Conservation (phyloP, 1,284 basidiomycete genomes). For the Fomitopsis betulina region DNA sequence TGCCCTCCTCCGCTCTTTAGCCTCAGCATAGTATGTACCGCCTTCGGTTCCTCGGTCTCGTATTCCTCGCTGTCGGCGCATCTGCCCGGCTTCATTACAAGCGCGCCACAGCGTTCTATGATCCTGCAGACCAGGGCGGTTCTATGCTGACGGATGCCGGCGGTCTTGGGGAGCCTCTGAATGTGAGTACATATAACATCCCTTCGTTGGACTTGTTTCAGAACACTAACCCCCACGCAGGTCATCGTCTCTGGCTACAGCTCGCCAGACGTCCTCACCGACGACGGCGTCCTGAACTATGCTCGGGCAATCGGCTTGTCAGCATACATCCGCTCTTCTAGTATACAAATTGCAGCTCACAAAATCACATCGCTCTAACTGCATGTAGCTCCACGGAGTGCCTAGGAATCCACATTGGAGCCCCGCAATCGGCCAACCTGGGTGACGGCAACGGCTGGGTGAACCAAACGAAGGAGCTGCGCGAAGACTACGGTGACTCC, state of each 20-base stretch:
- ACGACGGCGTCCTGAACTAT: conserved; percentile 54
- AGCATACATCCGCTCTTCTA: conserved; percentile 11
- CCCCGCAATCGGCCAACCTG: conserved; percentile 61
- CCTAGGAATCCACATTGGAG: conserved; percentile 61
- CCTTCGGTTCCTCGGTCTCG: neutral
- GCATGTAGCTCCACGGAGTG: conserved; percentile 61
- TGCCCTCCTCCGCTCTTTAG: no score
- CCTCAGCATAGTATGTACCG: neutral
- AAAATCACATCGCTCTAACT: neutral
- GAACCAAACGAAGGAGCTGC: conserved; percentile 58
- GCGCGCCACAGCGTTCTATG: conserved; percentile 33
- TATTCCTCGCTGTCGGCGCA: neutral
- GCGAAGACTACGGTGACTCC: conserved; percentile 59
- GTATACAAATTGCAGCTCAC: no score
- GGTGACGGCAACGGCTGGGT: conserved; percentile 65
- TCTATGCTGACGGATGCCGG: conserved; percentile 49
- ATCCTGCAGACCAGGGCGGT: conserved; percentile 43
- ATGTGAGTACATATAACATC: conserved; percentile 33
- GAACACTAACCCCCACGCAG: conserved; percentile 31
- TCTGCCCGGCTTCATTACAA: neutral
- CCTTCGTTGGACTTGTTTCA: no score
- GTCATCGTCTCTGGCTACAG: conserved; percentile 59
- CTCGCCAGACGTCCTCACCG: conserved; percentile 63
- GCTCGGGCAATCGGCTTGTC: conserved; percentile 65
- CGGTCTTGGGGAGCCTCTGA: conserved; percentile 64